These are phyloP conservation scores for Nakazawaea sp. DNA, from an alignment of 805 yeast species.

Conservation along the genomic window DNA sequence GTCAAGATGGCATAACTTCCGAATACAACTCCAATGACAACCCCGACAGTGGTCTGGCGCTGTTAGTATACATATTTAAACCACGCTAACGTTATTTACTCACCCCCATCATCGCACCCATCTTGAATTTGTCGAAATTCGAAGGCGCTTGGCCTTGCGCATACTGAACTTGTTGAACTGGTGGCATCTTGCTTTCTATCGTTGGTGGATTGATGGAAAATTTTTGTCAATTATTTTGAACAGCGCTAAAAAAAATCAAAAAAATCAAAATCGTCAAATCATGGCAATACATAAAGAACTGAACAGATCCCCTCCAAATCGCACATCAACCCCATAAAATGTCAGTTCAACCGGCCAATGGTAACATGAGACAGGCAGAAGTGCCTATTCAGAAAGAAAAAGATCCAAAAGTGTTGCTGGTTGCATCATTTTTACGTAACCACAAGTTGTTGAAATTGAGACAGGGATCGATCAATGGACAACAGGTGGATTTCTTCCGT, in stretches of 20 bases:
- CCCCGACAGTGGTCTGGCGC: slow-evolving; percentile 65
- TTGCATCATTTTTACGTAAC: slow-evolving; percentile 68
- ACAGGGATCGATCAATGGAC: slow-evolving; percentile 67
- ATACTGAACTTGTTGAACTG: slow-evolving; percentile 62
- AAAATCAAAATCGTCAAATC: too few relatives aligned
- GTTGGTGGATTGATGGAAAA: too few relatives aligned
- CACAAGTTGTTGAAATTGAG: slow-evolving; percentile 70
- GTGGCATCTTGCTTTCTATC: slow-evolving; percentile 38
- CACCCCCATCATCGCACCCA: slow-evolving; percentile 97
- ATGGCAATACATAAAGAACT: too few relatives aligned
- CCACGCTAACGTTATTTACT: too few relatives aligned
- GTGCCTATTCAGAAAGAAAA: slow-evolving; percentile 13
- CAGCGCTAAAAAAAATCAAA: too few relatives aligned
- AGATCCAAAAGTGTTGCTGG: slow-evolving; percentile 53
- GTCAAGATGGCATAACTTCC: slow-evolving; percentile 90
- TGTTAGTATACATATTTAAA: too few relatives aligned
- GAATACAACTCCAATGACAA: slow-evolving; percentile 88
- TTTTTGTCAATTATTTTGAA: too few relatives aligned
- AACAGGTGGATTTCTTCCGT: slow-evolving; percentile 76
- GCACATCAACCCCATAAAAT: too few relatives aligned
- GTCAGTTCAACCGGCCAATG: too few relatives aligned
- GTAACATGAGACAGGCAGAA: not conserved
- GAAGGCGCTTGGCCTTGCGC: slow-evolving; percentile 72
- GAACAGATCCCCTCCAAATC: too few relatives aligned
- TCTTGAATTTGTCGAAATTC: slow-evolving; percentile 91